A percentile compares a stretch with the other conserved stretches of the same genome.
phyloP scores from a whole-genome alignment of 192 early-diverging fungal genomes.

The Jimgerdemannia lactiflua region DNA sequence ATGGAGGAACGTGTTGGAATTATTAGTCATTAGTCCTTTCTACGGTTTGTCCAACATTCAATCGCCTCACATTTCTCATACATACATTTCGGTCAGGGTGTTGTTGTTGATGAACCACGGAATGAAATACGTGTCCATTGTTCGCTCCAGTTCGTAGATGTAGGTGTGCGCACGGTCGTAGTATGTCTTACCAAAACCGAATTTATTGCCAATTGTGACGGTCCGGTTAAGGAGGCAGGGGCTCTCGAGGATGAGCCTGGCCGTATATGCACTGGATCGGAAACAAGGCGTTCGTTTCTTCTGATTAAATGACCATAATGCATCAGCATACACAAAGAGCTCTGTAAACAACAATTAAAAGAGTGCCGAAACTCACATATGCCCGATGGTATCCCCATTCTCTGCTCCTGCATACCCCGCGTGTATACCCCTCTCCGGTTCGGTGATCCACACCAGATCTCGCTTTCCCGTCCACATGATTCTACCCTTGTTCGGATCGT shows the following conservation, averaged over 20 bases:
- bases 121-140: neutral
- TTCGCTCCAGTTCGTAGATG: neutral
- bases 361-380: neutral
- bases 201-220: neutral
- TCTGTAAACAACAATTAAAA: neutral
- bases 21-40: too few relatives aligned
- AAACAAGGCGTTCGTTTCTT: too few relatives aligned
- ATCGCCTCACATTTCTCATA: neutral
- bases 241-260: neutral
- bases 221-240: neutral
- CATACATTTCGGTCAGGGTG: neutral
- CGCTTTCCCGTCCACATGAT: neutral
- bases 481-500: neutral
- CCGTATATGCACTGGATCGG: too few relatives aligned
- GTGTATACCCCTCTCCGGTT: neutral
- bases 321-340: too few relatives aligned
- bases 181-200: neutral
- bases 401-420: neutral
- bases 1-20: too few relatives aligned
- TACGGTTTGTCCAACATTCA: too few relatives aligned
- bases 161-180: neutral
- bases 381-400: neutral
- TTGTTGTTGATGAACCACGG: neutral
- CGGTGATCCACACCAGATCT: neutral
- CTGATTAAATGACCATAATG: too few relatives aligned